Evolutionary conservation across 805 yeast genomes (phyloP), one percentile per base, ranked within the genome.

Genomic region (Kuraishia floccosa): DNA sequence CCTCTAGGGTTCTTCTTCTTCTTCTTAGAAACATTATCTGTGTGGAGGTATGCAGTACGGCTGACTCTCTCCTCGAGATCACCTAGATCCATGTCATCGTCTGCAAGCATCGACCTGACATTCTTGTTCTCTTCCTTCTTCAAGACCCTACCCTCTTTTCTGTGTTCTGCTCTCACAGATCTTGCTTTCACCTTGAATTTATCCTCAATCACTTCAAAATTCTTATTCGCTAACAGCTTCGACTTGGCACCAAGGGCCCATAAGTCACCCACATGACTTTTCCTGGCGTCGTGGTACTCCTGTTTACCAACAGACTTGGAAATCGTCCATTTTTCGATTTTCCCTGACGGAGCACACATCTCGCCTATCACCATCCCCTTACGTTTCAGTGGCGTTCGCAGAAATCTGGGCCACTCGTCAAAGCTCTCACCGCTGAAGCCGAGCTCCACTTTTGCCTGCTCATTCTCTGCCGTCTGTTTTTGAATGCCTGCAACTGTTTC

Each of bases 231-330:
- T 28, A 49, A 48, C 3, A 56, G 42, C 18, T 61, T 65, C 2
- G 72, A 60, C 48, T 79, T 80, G 3, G 76, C 76, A 22, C 68
- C 81, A 24, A 76, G 52, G 0, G 81, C 77, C 98, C 97, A 91
- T 31, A 77, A 54, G 49, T 91, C 98, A 15, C 96, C 95, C 47
- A 71, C 69, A n/a, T 53, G 54, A 0, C 84, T 72, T 50, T 91
- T 89, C 33, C 96, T 65, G 0, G 95, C 95, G 58, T 91, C 97
- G 46, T 83, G 93, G 42, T 84, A 91, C 2, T 63, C 72, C 37
- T 72, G 79, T 38, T 73, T 72, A 5, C 84, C 81, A 33, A 70
- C 63, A 13, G 93, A 75, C 49, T 77, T 81, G 1, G 96, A 79
- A 2, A 91, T 69, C 11, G 76, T 76, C 95, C 96, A 86, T 36